A percentile compares a stretch with the other conserved stretches of the same genome.
These are phyloP conservation scores for Cercophora newfieldiana DNA, from an alignment of 495 filamentous ascomycete species.

Conservation along the genomic window DNA sequence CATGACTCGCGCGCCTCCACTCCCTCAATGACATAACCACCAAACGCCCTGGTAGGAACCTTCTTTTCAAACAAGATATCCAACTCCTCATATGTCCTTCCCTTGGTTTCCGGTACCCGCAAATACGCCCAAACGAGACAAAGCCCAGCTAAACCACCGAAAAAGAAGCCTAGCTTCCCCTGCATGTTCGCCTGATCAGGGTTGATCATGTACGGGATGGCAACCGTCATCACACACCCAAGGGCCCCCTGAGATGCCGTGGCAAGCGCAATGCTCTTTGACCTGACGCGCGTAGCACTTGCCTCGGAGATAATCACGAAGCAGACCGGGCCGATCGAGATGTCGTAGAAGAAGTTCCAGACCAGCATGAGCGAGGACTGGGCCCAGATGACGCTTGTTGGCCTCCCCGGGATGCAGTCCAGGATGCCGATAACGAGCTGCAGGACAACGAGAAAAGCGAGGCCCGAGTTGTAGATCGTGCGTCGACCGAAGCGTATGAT, in stretches of 20 bases:
- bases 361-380: conserved; percentile 55
- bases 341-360: conserved; percentile 59
- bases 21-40: conserved; percentile 34
- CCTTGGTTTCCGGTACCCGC: conserved; percentile 61
- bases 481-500: conserved; percentile 55
- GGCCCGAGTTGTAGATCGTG: conserved; percentile 53
- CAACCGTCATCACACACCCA: conserved; percentile 62
- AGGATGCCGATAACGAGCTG: conserved; percentile 60
- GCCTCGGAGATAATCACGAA: conserved; percentile 65
- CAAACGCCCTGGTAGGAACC: conserved; percentile 55
- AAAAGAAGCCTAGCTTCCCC: conserved; percentile 70
- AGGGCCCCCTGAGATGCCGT: conserved; percentile 60
- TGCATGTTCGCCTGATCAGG: conserved; percentile 62
- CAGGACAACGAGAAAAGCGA: conserved; percentile 47
- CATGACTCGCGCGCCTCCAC: background rate
- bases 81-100: conserved; percentile 61
- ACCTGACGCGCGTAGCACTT: conserved; percentile 57
- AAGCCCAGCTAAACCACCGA: conserved; percentile 54
- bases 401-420: conserved; percentile 53
- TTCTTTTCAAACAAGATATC: conserved; percentile 51
- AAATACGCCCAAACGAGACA: conserved; percentile 53
- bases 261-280: conserved; percentile 63
- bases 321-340: conserved; percentile 60
- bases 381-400: conserved; percentile 49
- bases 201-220: conserved; percentile 68